Evolutionary conservation across 164 flowering plant species (phyloP), one percentile per base, ranked within the genome.

Genomic region (Brasenia schreberi): DNA sequence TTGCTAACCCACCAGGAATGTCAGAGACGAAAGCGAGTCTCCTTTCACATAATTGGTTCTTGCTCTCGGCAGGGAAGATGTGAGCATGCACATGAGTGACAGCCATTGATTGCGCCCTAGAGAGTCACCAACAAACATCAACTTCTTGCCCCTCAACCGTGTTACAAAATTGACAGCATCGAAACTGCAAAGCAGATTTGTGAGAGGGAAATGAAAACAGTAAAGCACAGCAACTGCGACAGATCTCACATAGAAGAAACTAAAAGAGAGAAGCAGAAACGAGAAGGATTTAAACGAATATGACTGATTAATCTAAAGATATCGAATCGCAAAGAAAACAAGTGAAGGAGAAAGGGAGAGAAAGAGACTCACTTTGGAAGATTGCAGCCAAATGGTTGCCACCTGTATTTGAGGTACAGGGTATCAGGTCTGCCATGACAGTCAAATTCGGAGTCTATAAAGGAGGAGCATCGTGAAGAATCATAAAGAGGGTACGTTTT

Each of bases 391-490:
- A 45, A 75, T 4, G 98, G 98, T 63, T 84, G 85, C 98, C 98
- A 92, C 52, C 87, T 76, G 59, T 84, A 88, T 67, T 87, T 84
- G 72, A 82, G 89, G 72, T 85, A 92, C 10, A 5, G 9, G 2
- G 61, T 70, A 73, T 92, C 96, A 0, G 90, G 92, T 18, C 98
- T 74, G 27, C 88, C 90, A 63, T 83, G 77, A 77, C 98, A 90
- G 67, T 90, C 69, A 72, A 92, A 92, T 62, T 88, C 80, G 6
- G 83, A 83, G 71, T 90, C 92, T 12, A 45, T 23, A 59, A 89
- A 73, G 80, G 87, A 88, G 71, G 96, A 91, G 67, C 98, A 92
- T 16, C 45, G 70, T 14, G 83, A 74, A 7, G 82, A 76, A 64
- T 77, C 74, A 65, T 92, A 92, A 60, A 83, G 87, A 70, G 98